phyloP scores from a whole-genome alignment of 768 basidiomycete genomes.

The Auricularia sp. region DNA sequence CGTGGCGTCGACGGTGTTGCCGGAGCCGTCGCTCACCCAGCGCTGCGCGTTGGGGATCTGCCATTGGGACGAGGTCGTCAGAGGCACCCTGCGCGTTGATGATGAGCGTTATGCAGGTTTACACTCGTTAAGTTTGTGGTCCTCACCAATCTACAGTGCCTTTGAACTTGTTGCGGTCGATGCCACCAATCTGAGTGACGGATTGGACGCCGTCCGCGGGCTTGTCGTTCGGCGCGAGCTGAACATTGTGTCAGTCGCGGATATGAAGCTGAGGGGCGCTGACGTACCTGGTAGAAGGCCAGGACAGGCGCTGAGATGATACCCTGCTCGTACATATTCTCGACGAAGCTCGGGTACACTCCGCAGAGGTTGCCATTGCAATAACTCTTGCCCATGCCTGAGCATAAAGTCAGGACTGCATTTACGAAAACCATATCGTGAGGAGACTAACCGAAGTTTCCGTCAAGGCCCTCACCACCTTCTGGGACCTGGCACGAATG shows the following conservation, averaged over 20 bases:
- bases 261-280: too few relatives aligned
- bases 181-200: constrained; percentile 3
- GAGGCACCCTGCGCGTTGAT: neutral
- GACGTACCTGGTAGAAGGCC: neutral
- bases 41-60: neutral
- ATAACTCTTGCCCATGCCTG: constrained; percentile 4
- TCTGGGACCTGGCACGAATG: neutral
- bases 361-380: constrained; percentile 1
- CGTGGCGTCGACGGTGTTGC: constrained; percentile 1
- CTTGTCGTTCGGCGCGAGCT: constrained; percentile 1
- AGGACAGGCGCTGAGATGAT: neutral
- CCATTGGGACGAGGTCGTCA: constrained; percentile 1
- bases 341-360: constrained; percentile 3
- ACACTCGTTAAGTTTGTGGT: too few relatives aligned
- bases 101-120: neutral
- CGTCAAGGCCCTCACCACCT: neutral
- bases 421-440: neutral
- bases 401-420: neutral
- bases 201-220: neutral
- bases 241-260: neutral
- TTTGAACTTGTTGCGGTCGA: constrained; percentile 8
- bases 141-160: constrained; percentile 7
- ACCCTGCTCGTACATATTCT: constrained; percentile 1
- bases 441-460: neutral
- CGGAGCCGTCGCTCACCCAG: neutral